Conservation (phyloP, 169 alveolate genomes). For the Hepatocystis sp. region DNA sequence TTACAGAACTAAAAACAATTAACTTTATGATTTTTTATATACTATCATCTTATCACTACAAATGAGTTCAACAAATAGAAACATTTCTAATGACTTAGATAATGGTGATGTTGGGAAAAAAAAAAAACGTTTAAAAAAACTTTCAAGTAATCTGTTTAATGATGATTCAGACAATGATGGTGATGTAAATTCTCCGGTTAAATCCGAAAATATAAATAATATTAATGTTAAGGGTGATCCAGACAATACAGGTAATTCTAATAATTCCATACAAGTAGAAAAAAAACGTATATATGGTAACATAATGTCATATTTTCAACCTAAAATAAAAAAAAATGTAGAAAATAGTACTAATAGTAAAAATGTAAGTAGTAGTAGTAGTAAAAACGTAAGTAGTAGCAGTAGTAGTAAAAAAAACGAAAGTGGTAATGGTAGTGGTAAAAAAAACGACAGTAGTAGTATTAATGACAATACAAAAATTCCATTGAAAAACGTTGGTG, state of each 20-base stretch:
- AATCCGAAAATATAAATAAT: constrained; percentile 1
- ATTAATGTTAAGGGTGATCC: constrained; percentile 20
- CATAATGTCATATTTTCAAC: constrained; percentile 48
- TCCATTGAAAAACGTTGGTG: constrained; percentile 20
- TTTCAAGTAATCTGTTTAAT: constrained; percentile 33
- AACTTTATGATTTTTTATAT: constrained; percentile 1
- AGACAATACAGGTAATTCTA: neutral
- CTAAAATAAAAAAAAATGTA: constrained; percentile 12
- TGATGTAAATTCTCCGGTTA: neutral
- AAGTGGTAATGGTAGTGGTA: neutral
- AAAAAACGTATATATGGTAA: constrained; percentile 16
- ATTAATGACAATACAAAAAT: neutral
- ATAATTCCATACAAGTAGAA: neutral
- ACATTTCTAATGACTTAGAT: constrained; percentile 7
- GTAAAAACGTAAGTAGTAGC: no score
- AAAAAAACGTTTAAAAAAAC: constrained; percentile 37
- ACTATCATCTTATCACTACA: neutral
- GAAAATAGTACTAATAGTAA: no score
- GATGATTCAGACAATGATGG: constrained; percentile 9
- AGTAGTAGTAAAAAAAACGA: neutral
- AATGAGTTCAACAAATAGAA: constrained; percentile 47
- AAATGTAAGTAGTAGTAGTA: no score
- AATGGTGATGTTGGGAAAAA: constrained; percentile 46
- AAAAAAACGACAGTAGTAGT: neutral
- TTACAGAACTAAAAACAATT: no score